Evolutionary conservation across 208 protist genomes (phyloP), one percentile per base, ranked within the genome.

Genomic region (Vickermania spadyakhi): DNA sequence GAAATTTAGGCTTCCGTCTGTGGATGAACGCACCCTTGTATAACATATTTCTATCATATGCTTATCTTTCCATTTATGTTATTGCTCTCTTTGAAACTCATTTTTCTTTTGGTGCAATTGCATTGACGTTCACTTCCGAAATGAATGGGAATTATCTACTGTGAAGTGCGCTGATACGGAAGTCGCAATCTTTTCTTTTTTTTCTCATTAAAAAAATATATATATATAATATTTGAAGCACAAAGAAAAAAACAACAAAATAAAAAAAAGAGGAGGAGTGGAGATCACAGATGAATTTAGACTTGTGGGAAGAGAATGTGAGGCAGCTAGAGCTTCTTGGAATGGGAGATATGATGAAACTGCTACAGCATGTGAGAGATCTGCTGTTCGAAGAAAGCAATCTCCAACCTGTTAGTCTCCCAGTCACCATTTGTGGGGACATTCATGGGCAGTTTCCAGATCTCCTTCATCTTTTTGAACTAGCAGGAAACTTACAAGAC

Each of bases 381-480:
- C 30, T 96, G 18, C 56, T 96, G 26, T 75, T 91, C 7, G 78
- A 95, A 56, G 91, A 96, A 52, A 84, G 77, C 50, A 99, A 99
- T 65, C 96, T 99, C 41, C 83, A 93, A 54, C 73, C 68, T 22
- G 84, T 99, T 2, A 25, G 62, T 28, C 71, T 96, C 1, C 98
- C 98, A 3, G 96, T 99, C 0, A 99, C 96, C 1, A 97, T 99
- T 27, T 98, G 96, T 72, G 98, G 98, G 7, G 98, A 99, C 70
- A 98, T 99, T 66, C 98, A 99, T 73, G 98, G 98, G 3, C 98
- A 99, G 86, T 99, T 99, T 55, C 91, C 89, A 54, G 97, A 99
- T 74, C 79, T 99, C 7, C 78, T 98, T 22, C 79, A 97, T 28
- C 77, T 99, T 14, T 98, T 99, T 72, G 68, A 95, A 36, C 81